Percentiles rank a stretch among this genome's conserved stretches.
Evolutionary conservation across 139 green algal species (phyloP).

Genomic region (Zygnema circumcarinatum): DNA sequence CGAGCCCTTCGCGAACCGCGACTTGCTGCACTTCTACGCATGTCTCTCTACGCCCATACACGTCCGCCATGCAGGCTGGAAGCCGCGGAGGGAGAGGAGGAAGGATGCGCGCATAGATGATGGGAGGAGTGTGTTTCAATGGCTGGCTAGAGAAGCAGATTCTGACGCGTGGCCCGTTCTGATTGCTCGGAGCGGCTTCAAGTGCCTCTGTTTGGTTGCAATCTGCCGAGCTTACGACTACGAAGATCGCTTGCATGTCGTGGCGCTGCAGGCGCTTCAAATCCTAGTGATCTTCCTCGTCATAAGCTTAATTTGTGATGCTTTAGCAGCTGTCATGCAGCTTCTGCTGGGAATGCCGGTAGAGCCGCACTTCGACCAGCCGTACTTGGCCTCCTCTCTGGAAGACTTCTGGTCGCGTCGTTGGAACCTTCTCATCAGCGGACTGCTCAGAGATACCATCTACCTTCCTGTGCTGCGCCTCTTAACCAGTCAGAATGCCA

Average conservation of each 20-base stretch:
- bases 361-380: conserved; percentile 34
- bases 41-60: background rate
- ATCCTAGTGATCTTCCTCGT: conserved; percentile 27
- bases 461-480: conserved; percentile 25
- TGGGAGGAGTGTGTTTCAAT: background rate
- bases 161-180: background rate
- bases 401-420: conserved; percentile 46
- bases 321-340: background rate
- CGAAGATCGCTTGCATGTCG: background rate
- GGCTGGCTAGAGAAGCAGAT: background rate
- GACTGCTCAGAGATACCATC: conserved; percentile 29
- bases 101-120: background rate
- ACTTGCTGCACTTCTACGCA: background rate
- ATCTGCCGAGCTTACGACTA: background rate
- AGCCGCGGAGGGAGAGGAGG: background rate
- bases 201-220: background rate
- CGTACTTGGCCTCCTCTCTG: conserved; percentile 40
- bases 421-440: conserved; percentile 52
- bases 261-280: background rate
- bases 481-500: background rate
- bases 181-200: background rate
- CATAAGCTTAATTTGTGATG: conserved; percentile 25
- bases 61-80: background rate
- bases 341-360: background rate
- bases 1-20: background rate